Percentiles rank a stretch among this genome's conserved stretches.
These are phyloP conservation scores for Hypoxylon subgilvum DNA, from an alignment of 495 filamentous ascomycete genomes.

Conservation along the genomic window DNA sequence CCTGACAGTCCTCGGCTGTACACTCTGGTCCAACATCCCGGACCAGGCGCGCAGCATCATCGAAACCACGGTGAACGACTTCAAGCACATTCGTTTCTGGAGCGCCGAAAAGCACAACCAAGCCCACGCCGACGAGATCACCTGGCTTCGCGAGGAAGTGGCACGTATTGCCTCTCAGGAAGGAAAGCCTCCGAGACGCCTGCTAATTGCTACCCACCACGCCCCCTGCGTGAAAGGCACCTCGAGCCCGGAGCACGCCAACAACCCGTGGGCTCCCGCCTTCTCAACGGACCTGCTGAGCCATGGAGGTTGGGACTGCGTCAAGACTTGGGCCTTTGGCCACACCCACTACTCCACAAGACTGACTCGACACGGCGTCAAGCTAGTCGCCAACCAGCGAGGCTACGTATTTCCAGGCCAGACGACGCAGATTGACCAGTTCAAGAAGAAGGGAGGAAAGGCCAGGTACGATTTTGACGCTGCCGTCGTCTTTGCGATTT, in stretches of 20 bases:
- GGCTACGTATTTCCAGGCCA: slow-evolving; percentile 51
- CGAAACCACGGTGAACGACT: slow-evolving; percentile 53
- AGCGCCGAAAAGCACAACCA: slow-evolving; percentile 55
- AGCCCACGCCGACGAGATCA: slow-evolving; percentile 49
- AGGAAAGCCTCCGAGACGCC: slow-evolving; percentile 23
- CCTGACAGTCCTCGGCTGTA: slow-evolving; percentile 62
- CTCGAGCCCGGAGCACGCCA: slow-evolving; percentile 49
- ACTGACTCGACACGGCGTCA: slow-evolving; percentile 47
- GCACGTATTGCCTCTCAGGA: slow-evolving; percentile 11
- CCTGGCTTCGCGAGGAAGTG: slow-evolving; percentile 54
- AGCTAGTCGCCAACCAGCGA: slow-evolving; percentile 60
- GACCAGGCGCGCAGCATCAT: slow-evolving; percentile 47
- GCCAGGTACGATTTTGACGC: background rate
- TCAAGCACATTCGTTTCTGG: slow-evolving; percentile 58
- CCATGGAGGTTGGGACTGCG: slow-evolving; percentile 25
- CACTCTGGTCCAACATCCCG: slow-evolving; percentile 61
- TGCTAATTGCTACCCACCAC: slow-evolving; percentile 64
- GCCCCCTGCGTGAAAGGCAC: slow-evolving; percentile 54
- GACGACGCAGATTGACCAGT: no score
- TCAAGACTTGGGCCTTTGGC: slow-evolving; percentile 60
- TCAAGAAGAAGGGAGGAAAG: background rate
- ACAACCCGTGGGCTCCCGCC: slow-evolving; percentile 51
- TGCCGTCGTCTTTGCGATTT: background rate
- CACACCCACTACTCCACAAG: slow-evolving; percentile 59
- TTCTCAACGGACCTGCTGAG: slow-evolving; percentile 58